These are phyloP conservation scores for Lycium ferocissimum DNA, from an alignment of 257 asterid genomes.

Conservation along the genomic window DNA sequence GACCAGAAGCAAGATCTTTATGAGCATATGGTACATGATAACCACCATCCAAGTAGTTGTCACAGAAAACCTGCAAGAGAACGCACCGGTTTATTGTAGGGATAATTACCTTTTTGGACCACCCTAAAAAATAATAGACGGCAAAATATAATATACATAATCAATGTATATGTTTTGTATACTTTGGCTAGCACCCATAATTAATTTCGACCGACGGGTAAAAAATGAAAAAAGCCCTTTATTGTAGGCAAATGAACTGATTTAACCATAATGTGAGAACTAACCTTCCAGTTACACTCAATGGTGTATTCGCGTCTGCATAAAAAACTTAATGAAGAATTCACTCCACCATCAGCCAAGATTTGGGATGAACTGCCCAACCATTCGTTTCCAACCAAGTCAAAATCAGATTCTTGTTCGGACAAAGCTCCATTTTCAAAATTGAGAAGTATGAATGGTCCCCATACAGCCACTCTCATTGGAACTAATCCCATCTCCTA, in stretches of 20 bases:
- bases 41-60: slow-evolving; percentile 94
- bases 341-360: slow-evolving; percentile 60
- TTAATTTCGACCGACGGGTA: no score
- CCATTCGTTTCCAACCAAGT: slow-evolving; percentile 68
- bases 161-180: no score
- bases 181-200: no score
- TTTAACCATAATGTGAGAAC: slow-evolving; percentile 3
- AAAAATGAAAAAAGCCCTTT: neutral
- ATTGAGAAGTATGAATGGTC: slow-evolving; percentile 78
- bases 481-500: slow-evolving; percentile 90
- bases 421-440: slow-evolving; percentile 45
- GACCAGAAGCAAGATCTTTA: slow-evolving; percentile 81
- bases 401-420: slow-evolving; percentile 41
- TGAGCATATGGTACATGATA: slow-evolving; percentile 92
- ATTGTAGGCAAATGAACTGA: neutral
- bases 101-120: no score
- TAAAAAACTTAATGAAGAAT: slow-evolving; percentile 62
- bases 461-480: slow-evolving; percentile 72
- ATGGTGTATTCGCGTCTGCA: slow-evolving; percentile 74
- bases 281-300: slow-evolving; percentile 95
- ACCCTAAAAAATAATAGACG: no score
- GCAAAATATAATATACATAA: no score
- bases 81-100: neutral
- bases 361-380: slow-evolving; percentile 71
- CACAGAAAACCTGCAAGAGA: slow-evolving; percentile 82